Base-by-base conservation (phyloP, 2,329 filamentous ascomycete genomes). In the Alternaria postmessia region DNA sequence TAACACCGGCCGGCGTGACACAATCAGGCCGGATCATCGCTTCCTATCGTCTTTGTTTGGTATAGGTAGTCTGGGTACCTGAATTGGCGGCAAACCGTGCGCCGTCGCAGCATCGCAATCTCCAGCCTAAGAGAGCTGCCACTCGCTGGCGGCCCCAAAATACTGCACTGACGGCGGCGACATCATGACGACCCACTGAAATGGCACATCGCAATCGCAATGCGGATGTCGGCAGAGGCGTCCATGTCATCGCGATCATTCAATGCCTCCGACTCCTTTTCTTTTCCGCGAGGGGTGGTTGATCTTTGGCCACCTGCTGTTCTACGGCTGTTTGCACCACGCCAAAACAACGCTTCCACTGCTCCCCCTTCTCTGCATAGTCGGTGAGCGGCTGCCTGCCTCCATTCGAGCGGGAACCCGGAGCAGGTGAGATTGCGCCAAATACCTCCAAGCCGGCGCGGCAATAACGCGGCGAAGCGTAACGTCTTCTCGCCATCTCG, bases 351-450 rank as follows among this genome's bases (percentile, higher is more conserved):
- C 30, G 46, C 46, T 49, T 34, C 46, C 32, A 36, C 32, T 49
- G 20, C 46, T 44, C 22, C 39, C 41, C 41, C 44, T n/a, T 36
- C 41, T 36, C 18, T 26, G 7, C 20, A 8, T 20, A 46, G 52
- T 46, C 56, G 56, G 56, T 54, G 56, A 48, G 41, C 34, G 44
- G 22, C 38, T 36, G 28, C 30, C 24, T 51, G 34, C 49, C 26
- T 44, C 48, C 7, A 51, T 47, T 60, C n/a, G 53, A 54, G 30
- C 55, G 22, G 24, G 39, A 42, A 26, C 30, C 44, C 57, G 57
- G 51, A 34, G 30, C 57, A 41, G 49, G 43, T 56, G 39, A 62
- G 39, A 62, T 62, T 62, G 30, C 56, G 57, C 60, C 57, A 62
- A 60, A 38, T 6, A 30, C 9, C 14, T 41, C 60, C 48, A 62